Evolutionary conservation across 768 basidiomycete genomes (phyloP).

Genomic region (Candolleomyces eurysporus): DNA sequence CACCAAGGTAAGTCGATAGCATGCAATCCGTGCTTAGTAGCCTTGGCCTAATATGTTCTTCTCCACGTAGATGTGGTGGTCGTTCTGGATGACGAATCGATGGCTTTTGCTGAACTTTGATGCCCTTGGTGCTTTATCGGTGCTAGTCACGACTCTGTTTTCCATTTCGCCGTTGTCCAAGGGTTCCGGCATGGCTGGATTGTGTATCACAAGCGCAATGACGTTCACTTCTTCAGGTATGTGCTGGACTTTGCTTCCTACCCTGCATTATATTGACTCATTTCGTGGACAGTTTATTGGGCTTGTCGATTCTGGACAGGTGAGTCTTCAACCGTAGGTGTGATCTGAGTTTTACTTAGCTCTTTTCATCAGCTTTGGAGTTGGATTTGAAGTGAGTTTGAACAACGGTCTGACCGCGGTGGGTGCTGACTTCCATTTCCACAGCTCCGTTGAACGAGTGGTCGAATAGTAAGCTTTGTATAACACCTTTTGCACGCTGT

Average conservation of each 20-base stretch:
- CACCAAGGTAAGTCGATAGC: conserved; percentile 51
- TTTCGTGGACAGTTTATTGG: conserved; percentile 40
- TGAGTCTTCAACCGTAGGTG: conserved; percentile 11
- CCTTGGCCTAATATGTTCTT: neutral
- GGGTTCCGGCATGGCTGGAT: conserved; percentile 60
- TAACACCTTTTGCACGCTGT: neutral
- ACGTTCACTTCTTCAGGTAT: conserved; percentile 45
- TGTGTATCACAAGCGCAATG: conserved; percentile 74
- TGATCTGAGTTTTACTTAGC: neutral
- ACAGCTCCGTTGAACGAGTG: conserved; percentile 84
- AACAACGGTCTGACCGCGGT: neutral
- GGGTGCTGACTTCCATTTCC: neutral
- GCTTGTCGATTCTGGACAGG: conserved; percentile 52
- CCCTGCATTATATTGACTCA: neutral
- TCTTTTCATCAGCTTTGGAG: conserved; percentile 57
- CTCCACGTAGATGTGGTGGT: conserved; percentile 68
- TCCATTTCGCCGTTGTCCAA: conserved; percentile 59
- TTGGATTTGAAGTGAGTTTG: conserved; percentile 68
- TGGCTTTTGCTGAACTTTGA: conserved; percentile 88
- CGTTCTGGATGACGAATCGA: conserved; percentile 87
- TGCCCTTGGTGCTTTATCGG: conserved; percentile 65
- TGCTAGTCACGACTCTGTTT: conserved; percentile 75
- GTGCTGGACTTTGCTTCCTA: neutral
- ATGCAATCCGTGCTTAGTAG: neutral
- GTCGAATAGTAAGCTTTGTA: conserved; percentile 65